Base-by-base conservation (phyloP, 352 stramenopile species). In the Phytophthora meadii region DNA sequence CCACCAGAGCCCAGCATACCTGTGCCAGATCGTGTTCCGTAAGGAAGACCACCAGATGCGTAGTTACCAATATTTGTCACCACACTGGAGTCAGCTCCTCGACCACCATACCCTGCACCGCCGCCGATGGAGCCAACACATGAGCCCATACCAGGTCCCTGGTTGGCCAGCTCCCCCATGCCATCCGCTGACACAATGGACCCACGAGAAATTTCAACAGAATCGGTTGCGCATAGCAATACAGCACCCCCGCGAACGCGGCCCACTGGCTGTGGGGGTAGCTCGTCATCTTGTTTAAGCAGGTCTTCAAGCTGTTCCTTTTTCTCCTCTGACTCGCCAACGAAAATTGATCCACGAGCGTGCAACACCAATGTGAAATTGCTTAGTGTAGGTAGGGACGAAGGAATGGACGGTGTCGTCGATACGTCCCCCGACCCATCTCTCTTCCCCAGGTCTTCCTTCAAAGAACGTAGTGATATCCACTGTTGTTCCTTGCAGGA, bases 1-100 rank as follows among this genome's bases (percentile, higher is more conserved):
- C 86, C 86, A 54, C 84, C 86, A 10, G 84, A 92, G 11, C 86
- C 86, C 6, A 94, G 60, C 72, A 89, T 85, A 9, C 86, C 86
- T 55, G 76, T 72, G 7, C 86, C 85, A 9, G 77, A 80, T 19
- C 77, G 77, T 7, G 84, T 90, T 17, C 86, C 84, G 54, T 94
- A 94, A 10, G 79, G 68, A 19, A 92, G 56, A 9, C 86, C 86
- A 40, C 86, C 84, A 40, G 76, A 74, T 1, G 82, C 84, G 50
- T 90, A 89, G 40, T 89, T 81, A 25, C 77, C 78, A 12, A 72
- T 69, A 22, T 70, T 60, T 27, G 79, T 82, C 37, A 89, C 73
- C 7, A 81, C 49, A 10, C 79, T 88, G 2, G 86, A 93, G 55
- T 94, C 86, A 27, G 82, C 86, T 46, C 86, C 86, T 2, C 76